These are phyloP conservation scores for Apophysomyces sp. DNA, from an alignment of 371 early-diverging fungal species.

Conservation along the genomic window DNA sequence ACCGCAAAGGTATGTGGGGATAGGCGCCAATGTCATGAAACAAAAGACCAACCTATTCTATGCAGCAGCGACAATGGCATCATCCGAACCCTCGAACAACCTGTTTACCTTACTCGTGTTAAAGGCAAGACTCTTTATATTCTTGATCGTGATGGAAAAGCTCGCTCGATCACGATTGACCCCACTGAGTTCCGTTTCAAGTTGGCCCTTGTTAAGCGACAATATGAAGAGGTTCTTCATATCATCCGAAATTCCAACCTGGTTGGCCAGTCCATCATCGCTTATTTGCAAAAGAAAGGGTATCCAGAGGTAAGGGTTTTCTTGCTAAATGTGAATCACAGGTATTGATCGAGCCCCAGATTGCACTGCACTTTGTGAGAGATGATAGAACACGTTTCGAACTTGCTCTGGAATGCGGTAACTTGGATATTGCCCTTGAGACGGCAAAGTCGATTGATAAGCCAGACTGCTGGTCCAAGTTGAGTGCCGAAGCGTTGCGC, in stretches of 20 bases:
- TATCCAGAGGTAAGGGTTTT: conserved; percentile 77
- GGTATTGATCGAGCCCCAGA: conserved; percentile 26
- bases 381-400: conserved; percentile 95
- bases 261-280: conserved; percentile 98
- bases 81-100: conserved; percentile 94
- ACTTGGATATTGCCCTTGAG: conserved; percentile 90
- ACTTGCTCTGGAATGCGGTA: conserved; percentile 94
- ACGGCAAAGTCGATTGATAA: conserved; percentile 86
- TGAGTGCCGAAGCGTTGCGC: conserved; percentile 84
- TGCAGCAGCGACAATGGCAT: conserved; percentile 85
- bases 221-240: conserved; percentile 90
- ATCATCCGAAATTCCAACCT: conserved; percentile 95
- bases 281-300: conserved; percentile 97
- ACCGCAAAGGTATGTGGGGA: conserved; percentile 74
- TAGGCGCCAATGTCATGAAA: neutral
- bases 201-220: conserved; percentile 84
- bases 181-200: conserved; percentile 99
- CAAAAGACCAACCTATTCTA: neutral
- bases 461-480: conserved; percentile 85
- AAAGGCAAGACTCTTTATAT: conserved; percentile 84
- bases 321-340: neutral
- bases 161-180: conserved; percentile 86
- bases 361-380: conserved; percentile 98
- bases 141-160: conserved; percentile 86
- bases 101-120: conserved; percentile 86